Percentiles rank a stretch among this genome's conserved stretches.
phyloP scores from a whole-genome alignment of 106 monocot species.

The Dendrobium nobile region DNA sequence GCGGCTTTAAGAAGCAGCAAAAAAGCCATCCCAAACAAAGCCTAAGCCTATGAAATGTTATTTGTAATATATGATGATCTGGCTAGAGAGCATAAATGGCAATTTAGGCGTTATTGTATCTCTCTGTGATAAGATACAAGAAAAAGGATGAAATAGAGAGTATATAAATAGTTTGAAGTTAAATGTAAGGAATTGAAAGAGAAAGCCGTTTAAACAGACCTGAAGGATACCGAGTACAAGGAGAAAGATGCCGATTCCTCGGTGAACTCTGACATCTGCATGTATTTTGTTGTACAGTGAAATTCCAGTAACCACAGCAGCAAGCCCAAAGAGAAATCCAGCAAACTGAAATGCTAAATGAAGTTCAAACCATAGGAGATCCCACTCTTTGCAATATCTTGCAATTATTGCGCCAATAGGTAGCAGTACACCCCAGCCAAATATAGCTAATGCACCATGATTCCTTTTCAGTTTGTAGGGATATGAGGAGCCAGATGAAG shows the following conservation, averaged over 20 bases:
- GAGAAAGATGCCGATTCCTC: slow-evolving; percentile 50
- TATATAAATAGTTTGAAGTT: too few species aligned
- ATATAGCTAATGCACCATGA: slow-evolving; percentile 53
- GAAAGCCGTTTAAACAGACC: slow-evolving; percentile 17
- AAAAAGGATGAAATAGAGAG: too few species aligned
- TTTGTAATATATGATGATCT: background rate
- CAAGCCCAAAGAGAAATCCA: slow-evolving; percentile 60
- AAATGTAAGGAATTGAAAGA: background rate
- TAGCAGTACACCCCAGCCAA: slow-evolving; percentile 74
- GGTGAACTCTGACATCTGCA: slow-evolving; percentile 39
- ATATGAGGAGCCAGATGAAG: slow-evolving; percentile 29
- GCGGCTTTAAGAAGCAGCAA: too few species aligned
- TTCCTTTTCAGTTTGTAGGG: slow-evolving; percentile 57
- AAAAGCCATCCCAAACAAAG: too few species aligned
- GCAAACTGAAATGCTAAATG: slow-evolving; percentile 48
- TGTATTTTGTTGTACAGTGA: slow-evolving; percentile 46
- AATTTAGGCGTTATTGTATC: background rate
- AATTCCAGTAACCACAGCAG: slow-evolving; percentile 51
- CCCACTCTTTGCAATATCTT: slow-evolving; percentile 53
- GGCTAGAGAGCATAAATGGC: background rate
- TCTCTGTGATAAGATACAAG: background rate
- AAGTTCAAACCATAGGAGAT: slow-evolving; percentile 60
- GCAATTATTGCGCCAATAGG: slow-evolving; percentile 58
- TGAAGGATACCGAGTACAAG: slow-evolving; percentile 68
- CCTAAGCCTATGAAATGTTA: background rate